Conservation (phyloP, 495 filamentous ascomycete genomes). For the Penicillium maclennaniae region DNA sequence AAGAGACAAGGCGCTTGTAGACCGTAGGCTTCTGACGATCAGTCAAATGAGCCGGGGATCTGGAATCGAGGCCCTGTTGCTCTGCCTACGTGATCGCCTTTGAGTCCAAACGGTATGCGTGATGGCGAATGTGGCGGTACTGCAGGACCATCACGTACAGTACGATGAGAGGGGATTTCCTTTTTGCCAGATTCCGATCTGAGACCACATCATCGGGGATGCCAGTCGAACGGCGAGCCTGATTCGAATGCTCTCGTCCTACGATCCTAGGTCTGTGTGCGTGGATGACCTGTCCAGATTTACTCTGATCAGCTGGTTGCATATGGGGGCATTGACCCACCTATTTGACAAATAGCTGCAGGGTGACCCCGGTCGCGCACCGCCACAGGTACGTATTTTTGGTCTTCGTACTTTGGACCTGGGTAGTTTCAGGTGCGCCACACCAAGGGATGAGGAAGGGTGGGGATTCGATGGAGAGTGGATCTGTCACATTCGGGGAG, state of each 20-base stretch:
- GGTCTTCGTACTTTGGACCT: too few relatives aligned
- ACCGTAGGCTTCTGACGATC: not conserved
- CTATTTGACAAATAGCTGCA: conserved; percentile 18
- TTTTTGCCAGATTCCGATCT: conserved; percentile 20
- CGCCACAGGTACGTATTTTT: conserved; percentile 11
- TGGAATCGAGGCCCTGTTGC: not conserved
- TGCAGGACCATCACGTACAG: conserved; percentile 20
- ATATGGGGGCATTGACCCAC: not conserved
- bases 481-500: conserved; percentile 17
- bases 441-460: conserved; percentile 2
- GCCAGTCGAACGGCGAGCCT: conserved; percentile 6
- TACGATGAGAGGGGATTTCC: not conserved
- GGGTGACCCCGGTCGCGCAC: conserved; percentile 10
- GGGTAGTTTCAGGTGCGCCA: conserved; percentile 13
- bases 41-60: not conserved
- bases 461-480: not conserved
- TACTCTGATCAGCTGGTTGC: conserved; percentile 5
- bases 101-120: conserved; percentile 7
- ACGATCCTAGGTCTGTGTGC: conserved; percentile 12
- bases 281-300: not conserved
- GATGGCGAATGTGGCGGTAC: conserved; percentile 19
- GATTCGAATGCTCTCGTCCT: not conserved
- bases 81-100: not conserved
- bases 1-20: not conserved
- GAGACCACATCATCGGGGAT: conserved; percentile 20